Evolutionary conservation across 202 grass and related monocot genomes (phyloP).

Genomic region (Musa balbisiana): DNA sequence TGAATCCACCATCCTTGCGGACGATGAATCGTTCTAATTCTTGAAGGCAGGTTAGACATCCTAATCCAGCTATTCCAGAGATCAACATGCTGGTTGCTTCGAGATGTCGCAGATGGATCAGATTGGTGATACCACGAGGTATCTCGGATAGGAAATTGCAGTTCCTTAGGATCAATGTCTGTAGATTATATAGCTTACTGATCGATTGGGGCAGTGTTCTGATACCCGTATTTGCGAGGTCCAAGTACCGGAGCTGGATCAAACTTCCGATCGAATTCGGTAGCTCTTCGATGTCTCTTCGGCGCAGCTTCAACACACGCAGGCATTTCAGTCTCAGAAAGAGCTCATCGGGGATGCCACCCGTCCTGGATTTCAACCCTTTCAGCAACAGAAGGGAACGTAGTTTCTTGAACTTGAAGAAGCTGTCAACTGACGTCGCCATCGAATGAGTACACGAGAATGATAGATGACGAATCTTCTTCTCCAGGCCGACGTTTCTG

Average conservation of each 20-base stretch:
- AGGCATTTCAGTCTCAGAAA: conserved; percentile 46
- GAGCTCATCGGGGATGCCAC: conserved; percentile 33
- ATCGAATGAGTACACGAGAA: conserved; percentile 52
- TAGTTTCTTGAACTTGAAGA: conserved; percentile 43
- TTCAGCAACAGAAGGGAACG: conserved; percentile 46
- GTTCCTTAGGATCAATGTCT: conserved; percentile 44
- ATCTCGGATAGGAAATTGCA: conserved; percentile 38
- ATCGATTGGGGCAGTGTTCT: conserved; percentile 41
- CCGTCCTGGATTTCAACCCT: conserved; percentile 56
- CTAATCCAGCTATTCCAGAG: conserved; percentile 36
- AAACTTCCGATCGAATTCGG: conserved; percentile 60
- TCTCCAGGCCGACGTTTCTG: conserved; percentile 3
- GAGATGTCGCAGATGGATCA: conserved; percentile 53
- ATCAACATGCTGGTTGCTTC: conserved; percentile 47
- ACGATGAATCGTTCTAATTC: conserved; percentile 55
- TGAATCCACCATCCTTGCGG: conserved; percentile 45
- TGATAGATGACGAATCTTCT: conserved; percentile 45
- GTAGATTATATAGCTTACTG: conserved; percentile 45
- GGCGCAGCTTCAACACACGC: conserved; percentile 45
- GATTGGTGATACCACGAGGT: conserved; percentile 45
- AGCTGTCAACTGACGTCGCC: conserved; percentile 34
- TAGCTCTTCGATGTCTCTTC: conserved; percentile 46
- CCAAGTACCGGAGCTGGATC: conserved; percentile 69
- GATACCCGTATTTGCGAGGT: conserved; percentile 44
- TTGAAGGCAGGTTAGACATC: conserved; percentile 51